Evolutionary conservation across 2,329 filamentous ascomycete genomes (phyloP), one percentile per base, ranked within the genome.

Genomic region (Parastagonospora nodorum): DNA sequence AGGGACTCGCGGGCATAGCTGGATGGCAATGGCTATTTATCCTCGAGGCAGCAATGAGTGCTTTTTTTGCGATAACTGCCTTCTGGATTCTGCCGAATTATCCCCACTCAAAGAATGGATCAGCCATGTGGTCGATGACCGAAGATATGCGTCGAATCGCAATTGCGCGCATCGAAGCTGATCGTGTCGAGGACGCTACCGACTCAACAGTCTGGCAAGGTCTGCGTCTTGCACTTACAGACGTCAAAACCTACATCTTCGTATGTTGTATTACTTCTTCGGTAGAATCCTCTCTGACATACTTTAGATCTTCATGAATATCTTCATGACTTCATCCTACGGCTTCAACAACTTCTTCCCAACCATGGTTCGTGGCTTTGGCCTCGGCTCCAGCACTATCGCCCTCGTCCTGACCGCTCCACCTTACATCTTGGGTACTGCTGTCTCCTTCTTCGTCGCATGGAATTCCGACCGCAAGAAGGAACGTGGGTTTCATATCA

Each of bases 21-120:
- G 71, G 71, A 8, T 73, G 71, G 71, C 60, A 71, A 37, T 74
- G 71, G 69, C 67, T 69, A 8, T 69, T 69, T 24, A 27, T 67
- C 1, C 55, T 69, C 4, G 66, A 68, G 42, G 64, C 42, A n/a
- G 42, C 42, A 35, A 30, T 36, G 3, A 44, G 42, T 36, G 42
- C 42, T 9, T 53, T n/a, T 10, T 36, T 36, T 24, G 42, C 42
- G 15, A 15, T 36, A 11, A 44, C 42, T 11, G 42, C 42, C 4
- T 44, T 44, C 30, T 44, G 30, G 15, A 44, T 44, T 24, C 30
- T 45, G 28, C 43, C 43, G 6, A 39, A 45, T 27, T 45, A 45
- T 12, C 43, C 43, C 2, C 24, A 38, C 27, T 45, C 43, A 6
- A 45, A 38, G 9, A 29, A 19, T 30, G 35, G 43, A 14, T 38